Base-by-base conservation (phyloP, 257 asterid genomes). In the Ocimum tenuiflorum region DNA sequence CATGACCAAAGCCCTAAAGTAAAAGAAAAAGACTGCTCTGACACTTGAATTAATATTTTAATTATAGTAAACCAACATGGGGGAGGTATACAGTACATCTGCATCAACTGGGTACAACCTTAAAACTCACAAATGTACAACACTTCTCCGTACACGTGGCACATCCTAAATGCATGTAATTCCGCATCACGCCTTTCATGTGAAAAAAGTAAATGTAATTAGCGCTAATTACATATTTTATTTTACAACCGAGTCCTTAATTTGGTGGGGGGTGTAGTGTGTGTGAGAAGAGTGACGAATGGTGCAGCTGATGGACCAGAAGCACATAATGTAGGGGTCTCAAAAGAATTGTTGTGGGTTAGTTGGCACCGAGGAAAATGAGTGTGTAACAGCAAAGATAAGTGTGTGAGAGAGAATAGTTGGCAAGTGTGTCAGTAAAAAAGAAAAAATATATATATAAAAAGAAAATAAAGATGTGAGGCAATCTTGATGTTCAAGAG, bases 391-490 rank as follows among this genome's bases (percentile, higher is more conserved):
- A 87, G 95, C 94, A 79, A 83, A 83, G 85, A 80, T 63, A 79
- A 80, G 75, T 79, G 73, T 78, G 81, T 76, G 66, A 76, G 79
- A 19, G 65, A 38, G 23, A 65, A 81, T 59, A 82, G 91, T 81
- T 87, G 94, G 92, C 90, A 84, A 85, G 73, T 82, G 90, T 85
- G 95, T 86, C 95, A 88, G 96, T 76, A n/a, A 78, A 73, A 78
- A n/a, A n/a, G n/a, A n/a, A n/a, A n/a, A n/a, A n/a, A n/a, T n/a
- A n/a, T n/a, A n/a, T n/a, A n/a, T n/a, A 64, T 46, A 13, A 8
- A 2, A 9, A n/a, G 3, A 2, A 52, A 13, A 39, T 27, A 14
- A 65, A 69, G 65, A 58, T 35, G 59, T 38, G 74, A 73, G 77
- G 74, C 76, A 85, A 84, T 72, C 96, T 88, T 88, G 89, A 70